These are phyloP conservation scores for Trichoderma lentiforme DNA, from an alignment of 2,329 filamentous ascomycete genomes.

Conservation along the genomic window DNA sequence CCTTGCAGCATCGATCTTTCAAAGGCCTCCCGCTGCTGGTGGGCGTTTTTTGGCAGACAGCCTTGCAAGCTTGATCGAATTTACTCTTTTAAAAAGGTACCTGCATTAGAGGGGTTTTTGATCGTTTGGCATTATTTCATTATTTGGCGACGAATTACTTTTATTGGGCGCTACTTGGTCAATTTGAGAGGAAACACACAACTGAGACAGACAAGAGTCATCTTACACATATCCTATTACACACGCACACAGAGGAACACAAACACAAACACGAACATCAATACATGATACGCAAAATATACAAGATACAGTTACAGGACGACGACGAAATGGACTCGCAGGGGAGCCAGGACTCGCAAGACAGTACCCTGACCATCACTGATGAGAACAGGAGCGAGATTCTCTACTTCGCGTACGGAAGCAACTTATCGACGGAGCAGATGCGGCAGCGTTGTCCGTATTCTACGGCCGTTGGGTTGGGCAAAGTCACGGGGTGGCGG, in stretches of 20 bases:
- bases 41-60: not conserved
- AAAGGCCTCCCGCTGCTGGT: not conserved
- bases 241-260: not conserved
- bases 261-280: not conserved
- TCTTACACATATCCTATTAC: not conserved
- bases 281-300: not conserved
- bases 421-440: constrained; percentile 64
- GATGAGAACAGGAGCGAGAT: constrained; percentile 35
- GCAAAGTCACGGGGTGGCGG: constrained; percentile 51
- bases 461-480: constrained; percentile 55
- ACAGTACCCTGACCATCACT: constrained; percentile 35
- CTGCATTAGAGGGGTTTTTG: not conserved
- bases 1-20: not conserved
- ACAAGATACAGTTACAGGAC: not conserved
- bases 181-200: not conserved
- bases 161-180: not conserved
- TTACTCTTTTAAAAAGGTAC: not conserved
- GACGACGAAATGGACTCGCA: constrained; percentile 27
- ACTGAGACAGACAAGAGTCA: not conserved
- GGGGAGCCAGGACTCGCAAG: constrained; percentile 35
- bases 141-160: not conserved
- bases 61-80: too few species aligned
- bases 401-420: constrained; percentile 69
- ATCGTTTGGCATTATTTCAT: not conserved
- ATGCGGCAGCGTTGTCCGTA: constrained; percentile 61